Percentiles rank a stretch among this genome's conserved stretches.
Evolutionary conservation across 2,329 filamentous ascomycete species (phyloP).

Genomic region (Fusarium sacchari): DNA sequence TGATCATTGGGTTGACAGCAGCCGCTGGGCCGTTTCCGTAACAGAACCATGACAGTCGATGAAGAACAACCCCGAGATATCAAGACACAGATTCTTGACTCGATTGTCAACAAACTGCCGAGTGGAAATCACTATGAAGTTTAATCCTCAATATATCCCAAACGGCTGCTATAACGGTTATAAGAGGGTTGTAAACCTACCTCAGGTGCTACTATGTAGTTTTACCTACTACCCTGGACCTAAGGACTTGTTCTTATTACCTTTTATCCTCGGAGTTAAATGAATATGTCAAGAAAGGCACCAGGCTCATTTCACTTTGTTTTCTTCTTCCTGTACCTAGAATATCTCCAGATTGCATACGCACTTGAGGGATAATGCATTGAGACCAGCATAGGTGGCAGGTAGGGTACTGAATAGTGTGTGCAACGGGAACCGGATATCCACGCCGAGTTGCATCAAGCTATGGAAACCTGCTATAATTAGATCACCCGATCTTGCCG

Average conservation of each 20-base stretch:
- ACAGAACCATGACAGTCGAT: not conserved
- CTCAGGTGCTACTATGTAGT: not conserved
- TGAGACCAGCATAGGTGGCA: not conserved
- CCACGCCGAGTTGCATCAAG: not conserved
- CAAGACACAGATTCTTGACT: too few relatives aligned
- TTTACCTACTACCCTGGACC: not conserved
- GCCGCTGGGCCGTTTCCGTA: not conserved
- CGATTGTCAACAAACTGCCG: not conserved
- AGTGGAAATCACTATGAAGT: not conserved
- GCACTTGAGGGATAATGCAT: not conserved
- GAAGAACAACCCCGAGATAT: not conserved
- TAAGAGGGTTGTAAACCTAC: not conserved
- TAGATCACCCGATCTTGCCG: not conserved
- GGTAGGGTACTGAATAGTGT: too few relatives aligned
- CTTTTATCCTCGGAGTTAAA: not conserved
- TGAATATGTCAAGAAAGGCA: too few relatives aligned
- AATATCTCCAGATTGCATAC: not conserved
- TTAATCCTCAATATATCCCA: not conserved
- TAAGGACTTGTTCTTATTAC: not conserved
- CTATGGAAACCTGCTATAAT: not conserved
- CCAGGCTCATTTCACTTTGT: not conserved
- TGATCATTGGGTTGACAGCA: not conserved
- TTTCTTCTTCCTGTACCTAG: not conserved
- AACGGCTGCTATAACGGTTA: not conserved
- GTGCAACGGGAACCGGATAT: not conserved